Conservation (phyloP, 176 grass and related monocot genomes). For the Echinochloa phyllopogon region DNA sequence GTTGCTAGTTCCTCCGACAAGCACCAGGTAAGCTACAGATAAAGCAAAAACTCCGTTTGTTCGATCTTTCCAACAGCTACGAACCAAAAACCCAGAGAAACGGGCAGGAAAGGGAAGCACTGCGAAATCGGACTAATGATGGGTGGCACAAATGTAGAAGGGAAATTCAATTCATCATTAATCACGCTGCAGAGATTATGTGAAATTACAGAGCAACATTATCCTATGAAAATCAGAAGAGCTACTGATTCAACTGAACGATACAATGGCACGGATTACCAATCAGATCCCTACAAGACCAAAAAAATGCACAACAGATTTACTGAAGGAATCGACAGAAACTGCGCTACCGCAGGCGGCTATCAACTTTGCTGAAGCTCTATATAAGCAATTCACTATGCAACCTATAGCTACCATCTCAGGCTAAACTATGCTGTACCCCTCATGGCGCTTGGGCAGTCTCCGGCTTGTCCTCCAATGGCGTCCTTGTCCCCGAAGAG, state of each 20-base stretch:
- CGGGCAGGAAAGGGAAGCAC: not conserved
- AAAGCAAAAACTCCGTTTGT: not conserved
- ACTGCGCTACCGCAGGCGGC: conserved; percentile 33
- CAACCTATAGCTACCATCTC: conserved; percentile 51
- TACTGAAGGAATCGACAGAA: conserved; percentile 36
- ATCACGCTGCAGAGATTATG: conserved; percentile 37
- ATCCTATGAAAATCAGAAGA: conserved; percentile 42
- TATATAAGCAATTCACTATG: conserved; percentile 59
- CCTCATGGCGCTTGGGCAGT: conserved; percentile 43
- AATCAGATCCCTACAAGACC: conserved; percentile 6
- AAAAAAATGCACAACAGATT: conserved; percentile 26
- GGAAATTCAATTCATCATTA: conserved; percentile 26
- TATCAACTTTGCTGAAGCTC: conserved; percentile 59
- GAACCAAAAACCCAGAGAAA: not conserved
- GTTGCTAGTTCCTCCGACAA: too few relatives aligned
- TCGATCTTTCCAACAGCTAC: not conserved
- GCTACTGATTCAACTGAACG: conserved; percentile 35
- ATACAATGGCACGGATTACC: conserved; percentile 16
- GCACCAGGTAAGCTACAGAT: too few relatives aligned
- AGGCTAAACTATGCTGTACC: conserved; percentile 37
- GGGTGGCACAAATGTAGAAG: not conserved
- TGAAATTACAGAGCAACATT: conserved; percentile 44
- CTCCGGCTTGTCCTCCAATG: conserved; percentile 60
- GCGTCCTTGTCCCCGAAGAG: conserved; percentile 55
- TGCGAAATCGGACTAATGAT: not conserved